Evolutionary conservation across 441 rosid species (phyloP).

Genomic region (Flueggea neowawraea): DNA sequence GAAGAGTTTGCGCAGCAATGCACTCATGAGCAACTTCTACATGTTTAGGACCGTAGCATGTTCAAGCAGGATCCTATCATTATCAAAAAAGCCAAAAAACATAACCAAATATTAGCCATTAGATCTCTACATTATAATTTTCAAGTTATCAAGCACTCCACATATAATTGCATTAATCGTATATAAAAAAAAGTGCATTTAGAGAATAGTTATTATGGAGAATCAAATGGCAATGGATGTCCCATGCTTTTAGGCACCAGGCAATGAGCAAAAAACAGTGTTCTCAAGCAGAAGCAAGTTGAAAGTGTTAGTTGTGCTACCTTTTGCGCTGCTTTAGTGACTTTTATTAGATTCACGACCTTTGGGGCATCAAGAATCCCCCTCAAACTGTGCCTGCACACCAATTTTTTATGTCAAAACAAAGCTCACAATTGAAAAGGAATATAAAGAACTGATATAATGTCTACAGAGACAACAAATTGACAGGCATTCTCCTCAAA

Average conservation of each 20-base stretch:
- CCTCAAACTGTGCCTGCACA: slow-evolving; percentile 77
- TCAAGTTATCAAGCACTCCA: neutral
- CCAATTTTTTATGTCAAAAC: slow-evolving; percentile 8
- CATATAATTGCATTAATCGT: too few species aligned
- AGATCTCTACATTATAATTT: neutral
- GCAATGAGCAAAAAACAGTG: too few species aligned
- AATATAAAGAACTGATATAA: too few species aligned
- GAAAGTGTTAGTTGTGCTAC: slow-evolving; percentile 22
- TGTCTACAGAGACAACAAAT: too few species aligned
- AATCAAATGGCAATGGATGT: neutral
- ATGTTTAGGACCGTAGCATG: slow-evolving; percentile 98
- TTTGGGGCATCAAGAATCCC: slow-evolving; percentile 88
- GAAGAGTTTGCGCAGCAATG: slow-evolving; percentile 93
- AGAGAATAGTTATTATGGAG: slow-evolving; percentile 4
- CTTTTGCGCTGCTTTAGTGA: slow-evolving; percentile 96
- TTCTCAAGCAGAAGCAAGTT: too few species aligned
- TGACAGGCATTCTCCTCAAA: too few species aligned
- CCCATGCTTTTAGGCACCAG: too few species aligned
- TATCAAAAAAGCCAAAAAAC: too few species aligned
- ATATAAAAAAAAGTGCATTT: slow-evolving; percentile 5
- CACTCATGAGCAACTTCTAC: slow-evolving; percentile 97
- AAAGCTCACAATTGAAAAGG: too few species aligned
- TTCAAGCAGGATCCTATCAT: slow-evolving; percentile 66
- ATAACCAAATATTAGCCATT: neutral
- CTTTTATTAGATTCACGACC: slow-evolving; percentile 89